Evolutionary conservation across 2,329 filamentous ascomycete species (phyloP).

Genomic region (Aspergillus brunneoviolaceus): DNA sequence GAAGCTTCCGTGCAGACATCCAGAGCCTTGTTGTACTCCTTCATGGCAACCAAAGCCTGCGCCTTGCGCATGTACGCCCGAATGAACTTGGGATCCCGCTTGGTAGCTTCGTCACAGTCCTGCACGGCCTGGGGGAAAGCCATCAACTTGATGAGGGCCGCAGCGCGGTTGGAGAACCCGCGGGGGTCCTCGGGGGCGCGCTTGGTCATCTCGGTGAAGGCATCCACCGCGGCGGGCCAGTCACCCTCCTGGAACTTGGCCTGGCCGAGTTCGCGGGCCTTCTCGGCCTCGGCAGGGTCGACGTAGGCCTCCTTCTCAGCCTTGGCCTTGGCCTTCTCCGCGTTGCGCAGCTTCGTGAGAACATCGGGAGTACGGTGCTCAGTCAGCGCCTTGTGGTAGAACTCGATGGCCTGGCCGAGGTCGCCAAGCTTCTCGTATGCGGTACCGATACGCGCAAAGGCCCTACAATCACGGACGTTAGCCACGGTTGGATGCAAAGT

Average conservation of each 20-base stretch:
- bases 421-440: slow-evolving; percentile 90
- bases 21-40: slow-evolving; percentile 92
- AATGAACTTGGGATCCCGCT: slow-evolving; percentile 88
- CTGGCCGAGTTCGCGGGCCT: slow-evolving; percentile 92
- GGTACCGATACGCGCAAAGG: slow-evolving; percentile 93
- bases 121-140: slow-evolving; percentile 90
- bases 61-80: slow-evolving; percentile 95
- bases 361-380: slow-evolving; percentile 96
- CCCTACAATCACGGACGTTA: slow-evolving; percentile 42
- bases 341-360: slow-evolving; percentile 84
- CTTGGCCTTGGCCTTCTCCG: slow-evolving; percentile 82
- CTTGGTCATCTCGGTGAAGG: slow-evolving; percentile 96
- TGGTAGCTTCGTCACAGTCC: slow-evolving; percentile 89
- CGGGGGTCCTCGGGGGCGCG: slow-evolving; percentile 88
- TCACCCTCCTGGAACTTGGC: slow-evolving; percentile 96
- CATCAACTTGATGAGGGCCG: slow-evolving; percentile 94
- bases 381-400: slow-evolving; percentile 90
- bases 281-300: slow-evolving; percentile 87
- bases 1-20: slow-evolving; percentile 83
- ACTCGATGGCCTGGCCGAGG: slow-evolving; percentile 73
- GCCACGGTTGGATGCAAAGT: not conserved
- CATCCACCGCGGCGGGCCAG: slow-evolving; percentile 91
- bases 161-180: slow-evolving; percentile 95
- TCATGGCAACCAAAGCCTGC: slow-evolving; percentile 94
- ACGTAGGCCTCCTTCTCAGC: slow-evolving; percentile 77